A percentile compares a stretch with the other conserved stretches of the same genome.
These are phyloP conservation scores for Fistulinella staudtii DNA, from an alignment of 1,284 basidiomycete species.

Conservation along the genomic window DNA sequence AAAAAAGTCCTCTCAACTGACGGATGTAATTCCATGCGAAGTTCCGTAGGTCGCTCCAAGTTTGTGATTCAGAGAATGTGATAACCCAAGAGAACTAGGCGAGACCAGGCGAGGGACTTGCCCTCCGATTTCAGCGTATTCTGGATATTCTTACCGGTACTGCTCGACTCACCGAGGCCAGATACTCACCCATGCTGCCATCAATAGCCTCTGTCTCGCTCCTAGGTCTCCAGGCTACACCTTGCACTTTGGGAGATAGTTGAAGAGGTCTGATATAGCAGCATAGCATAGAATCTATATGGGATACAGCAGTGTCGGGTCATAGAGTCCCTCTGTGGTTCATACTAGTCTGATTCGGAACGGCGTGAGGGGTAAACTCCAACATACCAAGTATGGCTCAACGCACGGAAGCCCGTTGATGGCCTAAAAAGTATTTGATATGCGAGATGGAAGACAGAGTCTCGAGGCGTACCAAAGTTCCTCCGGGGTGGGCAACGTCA, in stretches of 20 bases:
- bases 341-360: neutral
- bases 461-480: slow-evolving; percentile 56
- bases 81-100: slow-evolving; percentile 63
- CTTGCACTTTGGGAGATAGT: slow-evolving; percentile 64
- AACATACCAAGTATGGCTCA: slow-evolving; percentile 74
- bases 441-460: slow-evolving; percentile 13
- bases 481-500: slow-evolving; percentile 71
- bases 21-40: slow-evolving; percentile 79
- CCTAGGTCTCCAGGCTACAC: slow-evolving; percentile 54
- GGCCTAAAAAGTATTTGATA: slow-evolving; percentile 45
- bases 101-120: neutral
- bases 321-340: slow-evolving; percentile 62
- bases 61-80: slow-evolving; percentile 71
- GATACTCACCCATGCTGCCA: slow-evolving; percentile 78
- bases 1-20: slow-evolving; percentile 40
- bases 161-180: slow-evolving; percentile 62
- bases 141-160: slow-evolving; percentile 40
- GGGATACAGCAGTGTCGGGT: slow-evolving; percentile 54
- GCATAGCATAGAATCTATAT: slow-evolving; percentile 61
- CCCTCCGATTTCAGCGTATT: neutral
- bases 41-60: slow-evolving; percentile 75
- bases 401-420: slow-evolving; percentile 70
- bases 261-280: slow-evolving; percentile 71
- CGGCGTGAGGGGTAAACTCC: neutral
- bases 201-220: slow-evolving; percentile 63